Evolutionary conservation across 2,329 filamentous ascomycete species (phyloP).

Genomic region (Botryotinia calthae): DNA sequence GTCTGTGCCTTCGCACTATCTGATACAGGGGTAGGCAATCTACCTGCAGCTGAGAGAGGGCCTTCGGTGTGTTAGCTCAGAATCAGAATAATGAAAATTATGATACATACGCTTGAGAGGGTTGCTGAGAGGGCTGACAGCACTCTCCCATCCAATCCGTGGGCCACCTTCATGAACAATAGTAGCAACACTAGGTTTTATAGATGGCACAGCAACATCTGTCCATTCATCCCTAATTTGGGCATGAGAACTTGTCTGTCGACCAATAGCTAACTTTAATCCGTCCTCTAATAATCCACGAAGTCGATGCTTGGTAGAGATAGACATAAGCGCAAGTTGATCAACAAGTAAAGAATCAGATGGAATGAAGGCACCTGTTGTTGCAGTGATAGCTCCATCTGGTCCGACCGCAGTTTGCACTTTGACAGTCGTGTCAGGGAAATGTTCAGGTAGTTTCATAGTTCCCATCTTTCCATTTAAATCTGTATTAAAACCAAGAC

Average conservation of each 20-base stretch:
- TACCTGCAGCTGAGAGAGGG: conserved; percentile 38
- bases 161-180: conserved; percentile 31
- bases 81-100: conserved; percentile 26
- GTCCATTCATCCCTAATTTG: conserved; percentile 73
- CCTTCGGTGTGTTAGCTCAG: conserved; percentile 36
- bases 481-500: conserved; percentile 55
- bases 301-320: conserved; percentile 78
- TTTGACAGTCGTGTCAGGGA: conserved; percentile 42
- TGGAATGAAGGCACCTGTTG: conserved; percentile 68
- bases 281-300: conserved; percentile 76
- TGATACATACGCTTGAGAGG: conserved; percentile 57
- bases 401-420: conserved; percentile 57
- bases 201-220: conserved; percentile 60
- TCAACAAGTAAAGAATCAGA: conserved; percentile 75
- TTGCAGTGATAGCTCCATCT: conserved; percentile 61
- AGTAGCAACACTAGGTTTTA: conserved; percentile 42
- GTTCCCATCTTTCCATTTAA: conserved; percentile 51
- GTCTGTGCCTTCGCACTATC: conserved; percentile 51
- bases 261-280: conserved; percentile 64
- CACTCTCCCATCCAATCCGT: conserved; percentile 46
- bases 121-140: conserved; percentile 53
- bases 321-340: conserved; percentile 76
- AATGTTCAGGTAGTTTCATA: conserved; percentile 36
- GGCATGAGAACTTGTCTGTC: conserved; percentile 78
- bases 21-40: conserved; percentile 47